phyloP scores from a whole-genome alignment of 202 grass and related monocot species.

The Digitaria exilis region DNA sequence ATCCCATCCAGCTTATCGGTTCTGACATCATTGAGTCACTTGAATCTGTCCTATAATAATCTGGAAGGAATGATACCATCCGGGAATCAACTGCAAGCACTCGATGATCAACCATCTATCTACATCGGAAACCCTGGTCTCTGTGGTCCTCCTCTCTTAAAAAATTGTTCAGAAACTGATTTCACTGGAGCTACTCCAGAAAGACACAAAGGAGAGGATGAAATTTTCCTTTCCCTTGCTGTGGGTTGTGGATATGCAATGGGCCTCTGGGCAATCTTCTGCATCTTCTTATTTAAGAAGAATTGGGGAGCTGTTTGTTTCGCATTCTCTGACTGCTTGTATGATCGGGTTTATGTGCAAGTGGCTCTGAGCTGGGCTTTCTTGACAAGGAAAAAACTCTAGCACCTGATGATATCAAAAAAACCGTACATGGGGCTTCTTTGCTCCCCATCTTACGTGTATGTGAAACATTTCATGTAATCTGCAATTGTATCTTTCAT shows the following conservation, averaged over 20 bases:
- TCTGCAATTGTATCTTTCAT: neutral
- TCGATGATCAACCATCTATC: conserved; percentile 29
- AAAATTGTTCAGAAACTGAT: conserved; percentile 3
- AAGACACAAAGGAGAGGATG: neutral
- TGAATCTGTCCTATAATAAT: conserved; percentile 54
- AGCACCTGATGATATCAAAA: neutral
- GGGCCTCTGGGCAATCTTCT: neutral
- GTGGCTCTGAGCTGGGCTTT: neutral
- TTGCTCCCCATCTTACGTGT: neutral
- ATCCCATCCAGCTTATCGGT: neutral
- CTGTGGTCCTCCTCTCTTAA: conserved; percentile 42
- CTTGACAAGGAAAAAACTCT: neutral
- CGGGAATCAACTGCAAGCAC: conserved; percentile 27
- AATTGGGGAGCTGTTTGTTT: conserved; percentile 2
- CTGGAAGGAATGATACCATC: conserved; percentile 34
- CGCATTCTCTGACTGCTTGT: neutral
- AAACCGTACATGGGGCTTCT: neutral
- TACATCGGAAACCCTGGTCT: conserved; percentile 43
- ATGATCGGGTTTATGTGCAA: conserved; percentile 6
- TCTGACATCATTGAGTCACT: neutral
- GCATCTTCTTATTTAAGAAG: neutral
- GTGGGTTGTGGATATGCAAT: neutral
- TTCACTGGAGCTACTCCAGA: neutral
- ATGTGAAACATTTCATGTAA: neutral
- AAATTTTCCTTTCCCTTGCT: neutral